Percentiles rank a stretch among this genome's conserved stretches.
Conservation (phyloP, 2,329 filamentous ascomycete genomes). For the Bertia moriformis region DNA sequence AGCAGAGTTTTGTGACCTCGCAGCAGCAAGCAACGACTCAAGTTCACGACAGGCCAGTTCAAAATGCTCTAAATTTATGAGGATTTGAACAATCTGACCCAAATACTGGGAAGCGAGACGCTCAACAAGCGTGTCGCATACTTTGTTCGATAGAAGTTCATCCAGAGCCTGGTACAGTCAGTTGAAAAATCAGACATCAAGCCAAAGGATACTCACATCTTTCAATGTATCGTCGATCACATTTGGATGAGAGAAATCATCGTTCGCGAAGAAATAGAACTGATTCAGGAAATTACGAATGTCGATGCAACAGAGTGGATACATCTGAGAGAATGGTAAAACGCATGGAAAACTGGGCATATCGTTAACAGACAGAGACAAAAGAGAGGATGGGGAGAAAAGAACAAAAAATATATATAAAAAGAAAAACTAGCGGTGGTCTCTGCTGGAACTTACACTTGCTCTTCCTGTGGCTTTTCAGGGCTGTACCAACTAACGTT, state of each 20-base stretch:
- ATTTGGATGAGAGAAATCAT: constrained; percentile 81
- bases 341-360: constrained; percentile 70
- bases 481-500: constrained; percentile 93
- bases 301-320: constrained; percentile 93
- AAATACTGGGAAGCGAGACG: constrained; percentile 82
- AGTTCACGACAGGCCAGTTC: constrained; percentile 83
- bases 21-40: constrained; percentile 71
- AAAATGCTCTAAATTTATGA: constrained; percentile 95
- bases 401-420: constrained; percentile 1
- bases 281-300: constrained; percentile 96
- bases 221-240: constrained; percentile 84
- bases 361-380: too few species aligned
- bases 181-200: too few species aligned
- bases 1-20: constrained; percentile 66
- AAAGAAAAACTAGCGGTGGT: constrained; percentile 5
- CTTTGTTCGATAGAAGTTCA: constrained; percentile 80
- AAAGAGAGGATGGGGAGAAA: constrained; percentile 9
- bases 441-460: constrained; percentile 42
- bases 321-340: constrained; percentile 98
- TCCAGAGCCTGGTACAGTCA: constrained; percentile 56
- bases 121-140: constrained; percentile 80
- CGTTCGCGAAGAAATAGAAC: constrained; percentile 94
- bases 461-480: constrained; percentile 60
- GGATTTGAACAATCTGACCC: constrained; percentile 93
- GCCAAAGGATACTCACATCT: constrained; percentile 42